Evolutionary conservation across 108 stramenopile species (phyloP).

Genomic region (Nitzschia palea): DNA sequence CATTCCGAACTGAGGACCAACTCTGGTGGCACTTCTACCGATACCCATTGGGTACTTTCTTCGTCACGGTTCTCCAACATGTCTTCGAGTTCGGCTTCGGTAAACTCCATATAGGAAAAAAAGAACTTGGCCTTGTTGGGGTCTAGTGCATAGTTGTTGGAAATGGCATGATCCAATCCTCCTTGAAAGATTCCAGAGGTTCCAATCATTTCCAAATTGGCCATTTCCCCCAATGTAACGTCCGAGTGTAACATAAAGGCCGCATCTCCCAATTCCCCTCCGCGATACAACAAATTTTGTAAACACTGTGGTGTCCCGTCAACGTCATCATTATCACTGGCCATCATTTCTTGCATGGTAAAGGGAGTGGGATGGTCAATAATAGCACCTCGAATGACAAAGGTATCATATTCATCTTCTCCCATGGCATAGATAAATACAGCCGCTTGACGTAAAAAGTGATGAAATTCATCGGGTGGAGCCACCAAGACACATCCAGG

Average conservation of each 20-base stretch:
- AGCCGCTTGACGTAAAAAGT: constrained; percentile 71
- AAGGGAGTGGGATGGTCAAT: constrained; percentile 86
- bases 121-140: constrained; percentile 74
- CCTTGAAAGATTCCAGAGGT: constrained; percentile 74
- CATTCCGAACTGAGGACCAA: constrained; percentile 57
- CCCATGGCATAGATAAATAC: constrained; percentile 83
- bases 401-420: constrained; percentile 52
- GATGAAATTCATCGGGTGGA: constrained; percentile 75
- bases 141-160: constrained; percentile 23
- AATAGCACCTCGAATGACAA: constrained; percentile 78
- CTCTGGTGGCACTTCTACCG: constrained; percentile 74
- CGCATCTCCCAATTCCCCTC: constrained; percentile 66
- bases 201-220: constrained; percentile 62
- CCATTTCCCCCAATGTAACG: constrained; percentile 31
- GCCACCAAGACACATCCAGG: constrained; percentile 71
- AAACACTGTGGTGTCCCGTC: neutral
- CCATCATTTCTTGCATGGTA: constrained; percentile 75
- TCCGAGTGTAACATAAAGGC: constrained; percentile 70
- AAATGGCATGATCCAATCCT: constrained; percentile 49
- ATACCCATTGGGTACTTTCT: constrained; percentile 64
- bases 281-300: constrained; percentile 62
- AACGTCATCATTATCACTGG: neutral
- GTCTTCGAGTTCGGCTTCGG: constrained; percentile 71
- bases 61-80: constrained; percentile 62
- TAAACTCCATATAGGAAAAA: constrained; percentile 78